Evolutionary conservation across 1,284 basidiomycete genomes (phyloP).

Genomic region (Vanrija pseudolonga): DNA sequence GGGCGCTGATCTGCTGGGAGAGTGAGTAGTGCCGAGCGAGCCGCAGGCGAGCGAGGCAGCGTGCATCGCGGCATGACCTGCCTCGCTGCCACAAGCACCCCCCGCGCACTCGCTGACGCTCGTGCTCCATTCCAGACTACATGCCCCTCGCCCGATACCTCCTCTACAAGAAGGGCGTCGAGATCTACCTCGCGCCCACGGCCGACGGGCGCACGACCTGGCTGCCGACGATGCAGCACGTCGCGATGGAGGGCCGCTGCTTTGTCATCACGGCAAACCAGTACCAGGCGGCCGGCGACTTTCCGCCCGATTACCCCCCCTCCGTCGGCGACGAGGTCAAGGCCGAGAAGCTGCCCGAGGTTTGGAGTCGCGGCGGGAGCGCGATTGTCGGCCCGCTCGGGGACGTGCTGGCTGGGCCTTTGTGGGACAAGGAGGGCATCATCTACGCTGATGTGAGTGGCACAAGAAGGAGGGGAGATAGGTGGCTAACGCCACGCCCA

Average conservation of each 20-base stretch:
- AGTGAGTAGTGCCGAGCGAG: conserved; percentile 36
- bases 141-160: conserved; percentile 59
- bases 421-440: conserved; percentile 60
- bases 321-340: neutral
- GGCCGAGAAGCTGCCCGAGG: conserved; percentile 7
- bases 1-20: conserved; percentile 70
- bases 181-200: conserved; percentile 48
- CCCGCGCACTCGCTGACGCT: neutral
- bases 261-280: conserved; percentile 61
- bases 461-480: neutral
- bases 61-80: too few species aligned
- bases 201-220: conserved; percentile 65
- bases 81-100: neutral
- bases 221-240: conserved; percentile 65
- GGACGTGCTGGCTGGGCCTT: conserved; percentile 63
- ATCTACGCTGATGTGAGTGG: conserved; percentile 55
- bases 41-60: too few species aligned
- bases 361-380: conserved; percentile 57
- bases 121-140: conserved; percentile 50
- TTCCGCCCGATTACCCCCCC: conserved; percentile 30
- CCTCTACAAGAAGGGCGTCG: conserved; percentile 39
- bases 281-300: conserved; percentile 28
- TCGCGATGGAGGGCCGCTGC: conserved; percentile 70
- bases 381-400: conserved; percentile 67
- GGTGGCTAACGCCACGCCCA: conserved; percentile 27